Percentiles rank a stretch among this genome's conserved stretches.
These are phyloP conservation scores for Phialophora verrucosa DNA, from an alignment of 2,329 filamentous ascomycete genomes.

Conservation along the genomic window DNA sequence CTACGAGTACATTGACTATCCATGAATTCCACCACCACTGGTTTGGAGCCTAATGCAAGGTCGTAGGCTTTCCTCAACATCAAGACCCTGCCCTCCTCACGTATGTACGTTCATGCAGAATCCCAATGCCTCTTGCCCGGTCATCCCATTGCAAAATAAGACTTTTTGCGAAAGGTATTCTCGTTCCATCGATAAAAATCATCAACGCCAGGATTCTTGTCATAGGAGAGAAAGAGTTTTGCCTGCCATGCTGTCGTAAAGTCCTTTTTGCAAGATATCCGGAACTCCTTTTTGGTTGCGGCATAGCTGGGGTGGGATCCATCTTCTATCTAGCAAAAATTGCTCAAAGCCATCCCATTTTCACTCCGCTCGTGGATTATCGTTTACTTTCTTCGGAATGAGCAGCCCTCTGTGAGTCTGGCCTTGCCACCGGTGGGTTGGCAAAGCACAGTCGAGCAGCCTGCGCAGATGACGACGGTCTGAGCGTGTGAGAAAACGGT, in stretches of 20 bases:
- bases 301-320: slow-evolving; percentile 50
- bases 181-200: slow-evolving; percentile 21
- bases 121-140: slow-evolving; percentile 40
- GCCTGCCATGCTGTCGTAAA: slow-evolving; percentile 34
- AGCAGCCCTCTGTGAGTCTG: slow-evolving; percentile 98
- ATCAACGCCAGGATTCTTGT: slow-evolving; percentile 18
- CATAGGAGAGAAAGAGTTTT: slow-evolving; percentile 49
- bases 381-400: slow-evolving; percentile 99
- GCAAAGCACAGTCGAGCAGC: slow-evolving; percentile 99
- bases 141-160: slow-evolving; percentile 40
- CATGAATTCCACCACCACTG: slow-evolving; percentile 26
- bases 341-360: slow-evolving; percentile 41
- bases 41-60: slow-evolving; percentile 35
- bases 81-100: slow-evolving; percentile 38
- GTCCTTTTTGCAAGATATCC: slow-evolving; percentile 74
- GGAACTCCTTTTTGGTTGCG: slow-evolving; percentile 72
- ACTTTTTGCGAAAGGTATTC: slow-evolving; percentile 46
- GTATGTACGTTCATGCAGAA: slow-evolving; percentile 39
- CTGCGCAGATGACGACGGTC: slow-evolving; percentile 99
- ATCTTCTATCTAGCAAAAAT: slow-evolving; percentile 55
- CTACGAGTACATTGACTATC: slow-evolving; percentile 36
- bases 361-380: slow-evolving; percentile 37
- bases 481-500: slow-evolving; percentile 99
- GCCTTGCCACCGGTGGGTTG: slow-evolving; percentile 99
- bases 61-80: slow-evolving; percentile 41